Percentiles rank a stretch among this genome's conserved stretches.
Evolutionary conservation across 306 rosid species (phyloP).

Genomic region (Malus orientalis): DNA sequence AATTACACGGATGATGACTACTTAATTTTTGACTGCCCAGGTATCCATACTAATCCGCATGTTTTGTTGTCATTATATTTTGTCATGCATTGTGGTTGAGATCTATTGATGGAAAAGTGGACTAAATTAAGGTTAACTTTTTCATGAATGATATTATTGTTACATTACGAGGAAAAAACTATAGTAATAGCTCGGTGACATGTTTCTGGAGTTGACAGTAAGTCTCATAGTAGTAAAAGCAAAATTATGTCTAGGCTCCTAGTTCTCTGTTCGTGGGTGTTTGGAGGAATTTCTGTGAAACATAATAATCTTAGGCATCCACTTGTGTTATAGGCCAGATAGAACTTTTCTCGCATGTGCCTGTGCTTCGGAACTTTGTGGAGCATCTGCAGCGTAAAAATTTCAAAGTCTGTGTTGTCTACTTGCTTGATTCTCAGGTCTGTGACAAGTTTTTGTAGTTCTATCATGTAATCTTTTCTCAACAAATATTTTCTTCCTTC

Average conservation of each 20-base stretch:
- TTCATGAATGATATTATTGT: not conserved
- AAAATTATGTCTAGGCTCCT: not conserved
- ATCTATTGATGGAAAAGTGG: not conserved
- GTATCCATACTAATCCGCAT: constrained; percentile 24
- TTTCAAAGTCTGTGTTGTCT: constrained; percentile 80
- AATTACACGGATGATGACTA: constrained; percentile 87
- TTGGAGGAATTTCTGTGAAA: not conserved
- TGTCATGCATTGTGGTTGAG: not conserved
- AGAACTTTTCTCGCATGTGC: constrained; percentile 86
- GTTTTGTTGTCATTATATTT: not conserved
- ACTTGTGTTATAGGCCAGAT: constrained; percentile 65
- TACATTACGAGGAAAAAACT: not conserved
- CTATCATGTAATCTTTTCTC: not conserved
- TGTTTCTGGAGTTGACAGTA: not conserved
- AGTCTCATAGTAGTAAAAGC: not conserved
- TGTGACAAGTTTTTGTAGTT: constrained; percentile 11
- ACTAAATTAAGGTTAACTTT: not conserved
- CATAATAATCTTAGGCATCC: not conserved
- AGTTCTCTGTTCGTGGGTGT: not conserved
- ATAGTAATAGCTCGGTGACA: too few species aligned
- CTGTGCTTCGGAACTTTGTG: constrained; percentile 72
- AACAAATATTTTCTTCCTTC: not conserved
- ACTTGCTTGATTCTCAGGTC: constrained; percentile 93
- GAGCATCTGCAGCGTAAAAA: constrained; percentile 74
- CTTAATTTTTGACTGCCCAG: constrained; percentile 91